These are phyloP conservation scores for Sophora flavescens DNA, from an alignment of 306 rosid genomes.

Conservation along the genomic window DNA sequence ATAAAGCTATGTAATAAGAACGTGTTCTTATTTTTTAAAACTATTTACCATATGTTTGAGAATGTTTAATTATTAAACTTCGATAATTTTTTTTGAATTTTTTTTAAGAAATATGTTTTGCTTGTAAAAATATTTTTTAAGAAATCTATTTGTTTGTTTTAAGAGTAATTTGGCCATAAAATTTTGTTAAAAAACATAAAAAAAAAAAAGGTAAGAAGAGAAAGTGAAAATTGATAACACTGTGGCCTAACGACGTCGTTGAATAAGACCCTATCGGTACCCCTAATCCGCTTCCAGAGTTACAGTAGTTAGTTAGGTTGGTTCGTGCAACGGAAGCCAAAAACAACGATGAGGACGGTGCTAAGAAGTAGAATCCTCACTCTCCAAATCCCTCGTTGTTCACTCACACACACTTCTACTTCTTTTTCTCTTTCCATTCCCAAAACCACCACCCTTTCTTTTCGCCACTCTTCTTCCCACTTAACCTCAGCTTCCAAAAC, in stretches of 20 bases:
- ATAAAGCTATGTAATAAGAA: no score
- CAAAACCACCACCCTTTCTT: slow-evolving; percentile 35
- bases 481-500: slow-evolving; percentile 57
- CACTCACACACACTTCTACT: slow-evolving; percentile 19
- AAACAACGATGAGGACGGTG: slow-evolving; percentile 41
- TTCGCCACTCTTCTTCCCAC: slow-evolving; percentile 49
- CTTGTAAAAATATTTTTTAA: no score
- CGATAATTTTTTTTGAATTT: no score
- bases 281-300: not conserved
- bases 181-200: no score
- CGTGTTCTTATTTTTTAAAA: no score
- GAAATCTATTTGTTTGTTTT: no score
- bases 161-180: no score
- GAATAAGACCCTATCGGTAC: not conserved
- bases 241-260: not conserved
- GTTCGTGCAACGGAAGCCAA: not conserved
- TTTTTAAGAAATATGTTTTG: no score
- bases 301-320: not conserved
- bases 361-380: slow-evolving; percentile 55
- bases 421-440: slow-evolving; percentile 36
- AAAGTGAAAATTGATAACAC: no score
- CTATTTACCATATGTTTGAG: no score
- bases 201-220: no score
- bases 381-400: slow-evolving; percentile 43
- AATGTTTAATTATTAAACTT: no score